Evolutionary conservation across 2,329 filamentous ascomycete genomes (phyloP).

Genomic region (Alternaria brassicae): DNA sequence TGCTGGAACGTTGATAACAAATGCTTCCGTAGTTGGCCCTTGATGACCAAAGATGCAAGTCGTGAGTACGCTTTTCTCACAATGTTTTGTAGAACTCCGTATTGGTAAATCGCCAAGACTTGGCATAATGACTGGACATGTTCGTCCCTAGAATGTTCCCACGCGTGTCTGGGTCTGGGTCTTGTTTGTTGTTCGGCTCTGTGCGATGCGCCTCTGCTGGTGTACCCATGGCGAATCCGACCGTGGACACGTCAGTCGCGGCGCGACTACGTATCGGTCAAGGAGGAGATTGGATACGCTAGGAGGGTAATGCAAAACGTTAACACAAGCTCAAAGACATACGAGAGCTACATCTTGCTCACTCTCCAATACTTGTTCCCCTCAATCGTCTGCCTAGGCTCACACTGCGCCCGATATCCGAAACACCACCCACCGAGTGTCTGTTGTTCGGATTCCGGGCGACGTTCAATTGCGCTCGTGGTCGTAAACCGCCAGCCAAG

Average conservation of each 20-base stretch:
- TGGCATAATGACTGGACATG: not conserved
- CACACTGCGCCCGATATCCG: constrained; percentile 37
- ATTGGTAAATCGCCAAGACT: not conserved
- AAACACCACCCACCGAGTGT: constrained; percentile 38
- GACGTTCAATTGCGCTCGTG: constrained; percentile 34
- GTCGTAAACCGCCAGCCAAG: constrained; percentile 27
- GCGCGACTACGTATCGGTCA: constrained; percentile 16
- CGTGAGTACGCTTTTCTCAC: constrained; percentile 1
- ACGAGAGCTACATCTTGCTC: constrained; percentile 26
- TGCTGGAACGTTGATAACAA: not conserved
- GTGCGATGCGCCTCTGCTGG: not conserved
- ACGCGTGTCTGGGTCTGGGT: not conserved
- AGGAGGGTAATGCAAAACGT: constrained; percentile 36
- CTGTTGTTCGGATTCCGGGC: constrained; percentile 38
- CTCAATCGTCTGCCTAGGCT: constrained; percentile 40
- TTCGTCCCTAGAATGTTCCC: not conserved
- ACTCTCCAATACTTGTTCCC: constrained; percentile 44
- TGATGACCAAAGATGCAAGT: constrained; percentile 2
- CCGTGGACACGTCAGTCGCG: not conserved
- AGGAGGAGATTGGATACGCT: constrained; percentile 34
- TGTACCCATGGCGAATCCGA: not conserved
- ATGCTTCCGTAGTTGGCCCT: not conserved
- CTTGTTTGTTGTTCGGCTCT: not conserved
- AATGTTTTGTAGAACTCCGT: not conserved
- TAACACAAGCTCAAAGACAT: constrained; percentile 20